Evolutionary conservation across 1,139 yeast species (phyloP), one percentile per base, ranked within the genome.

Genomic region (Taphrina flavorubra): DNA sequence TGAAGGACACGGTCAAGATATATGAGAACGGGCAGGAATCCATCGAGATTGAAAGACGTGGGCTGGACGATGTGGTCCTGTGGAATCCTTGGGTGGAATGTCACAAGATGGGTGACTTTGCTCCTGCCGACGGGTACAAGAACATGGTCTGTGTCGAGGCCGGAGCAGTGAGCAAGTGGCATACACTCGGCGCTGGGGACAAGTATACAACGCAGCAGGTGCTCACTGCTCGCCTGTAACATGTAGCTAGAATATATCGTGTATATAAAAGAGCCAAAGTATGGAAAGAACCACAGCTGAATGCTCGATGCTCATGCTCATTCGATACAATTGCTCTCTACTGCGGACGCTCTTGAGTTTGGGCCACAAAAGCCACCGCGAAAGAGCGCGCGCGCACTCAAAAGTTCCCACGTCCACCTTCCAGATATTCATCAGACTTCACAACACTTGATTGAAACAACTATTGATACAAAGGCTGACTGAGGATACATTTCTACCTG

Each of bases 21-120:
- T 46, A 34, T 49, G 65, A 66, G 49, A 40, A 60, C 34, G 65
- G 31, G 16, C 14, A 59, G 61, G 53, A 49, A 1, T 20, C 56
- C 4, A 40, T 66, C 53, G 56, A 65, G 18, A 34, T 65, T 31
- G 44, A 47, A 34, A 36, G 68, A 13, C 31, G n/a, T 13, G 47
- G 47, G 6, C 55, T 66, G 40, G 51, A 42, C n/a, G 59, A 46
- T 40, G 59, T 62, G 67, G 98, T 94, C 63, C 97, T 94, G 68
- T 94, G 99, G 99, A 94, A 94, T 78, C 99, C 99, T 36, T 94
- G 98, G 99, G 82, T 85, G 73, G 85, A 88, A 68, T 90, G 89
- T 77, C 82, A 80, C 39, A 88, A 88, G 0, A 89, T 94, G 92
- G 87, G 82, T 47, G 99, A 94, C 78, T 94, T 92, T 77, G 84